A percentile compares a stretch with the other conserved stretches of the same genome.
phyloP scores from a whole-genome alignment of 2,329 filamentous ascomycete species.

The Gremmenia infestans region DNA sequence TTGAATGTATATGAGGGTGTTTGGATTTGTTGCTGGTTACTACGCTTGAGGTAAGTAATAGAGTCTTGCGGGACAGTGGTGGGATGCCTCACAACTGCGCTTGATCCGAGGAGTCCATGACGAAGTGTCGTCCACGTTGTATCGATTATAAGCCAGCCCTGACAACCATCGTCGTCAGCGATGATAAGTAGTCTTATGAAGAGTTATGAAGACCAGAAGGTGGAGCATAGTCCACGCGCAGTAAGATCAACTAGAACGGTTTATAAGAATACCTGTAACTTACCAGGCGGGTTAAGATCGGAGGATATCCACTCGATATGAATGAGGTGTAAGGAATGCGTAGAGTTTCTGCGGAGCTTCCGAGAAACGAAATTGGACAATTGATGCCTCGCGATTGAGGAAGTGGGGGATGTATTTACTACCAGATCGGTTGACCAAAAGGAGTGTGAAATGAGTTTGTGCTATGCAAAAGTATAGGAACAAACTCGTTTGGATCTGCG shows the following conservation, averaged over 20 bases:
- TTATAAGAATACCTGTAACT: slow-evolving; percentile 16
- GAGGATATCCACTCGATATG: slow-evolving; percentile 32
- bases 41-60: slow-evolving; percentile 37
- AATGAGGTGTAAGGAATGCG: slow-evolving; percentile 35
- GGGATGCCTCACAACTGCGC: slow-evolving; percentile 46
- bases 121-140: slow-evolving; percentile 28
- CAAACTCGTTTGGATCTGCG: slow-evolving; percentile 40
- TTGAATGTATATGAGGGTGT: slow-evolving; percentile 46
- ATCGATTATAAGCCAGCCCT: slow-evolving; percentile 24
- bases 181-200: slow-evolving; percentile 17
- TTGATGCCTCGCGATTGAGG: slow-evolving; percentile 37
- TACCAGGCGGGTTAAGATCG: slow-evolving; percentile 30
- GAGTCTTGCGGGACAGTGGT: slow-evolving; percentile 23
- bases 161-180: slow-evolving; percentile 30
- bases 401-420: slow-evolving; percentile 32
- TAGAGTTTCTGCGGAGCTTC: slow-evolving; percentile 33
- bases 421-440: slow-evolving; percentile 27
- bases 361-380: slow-evolving; percentile 34
- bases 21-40: slow-evolving; percentile 45
- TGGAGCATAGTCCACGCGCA: slow-evolving; percentile 17
- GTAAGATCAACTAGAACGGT: slow-evolving; percentile 12
- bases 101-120: slow-evolving; percentile 47
- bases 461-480: slow-evolving; percentile 35
- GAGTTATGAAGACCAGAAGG: slow-evolving; percentile 15
- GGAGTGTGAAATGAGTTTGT: slow-evolving; percentile 40